These are phyloP conservation scores for Pythium rhizo-oryzae DNA, from an alignment of 352 stramenopile genomes.

Conservation along the genomic window DNA sequence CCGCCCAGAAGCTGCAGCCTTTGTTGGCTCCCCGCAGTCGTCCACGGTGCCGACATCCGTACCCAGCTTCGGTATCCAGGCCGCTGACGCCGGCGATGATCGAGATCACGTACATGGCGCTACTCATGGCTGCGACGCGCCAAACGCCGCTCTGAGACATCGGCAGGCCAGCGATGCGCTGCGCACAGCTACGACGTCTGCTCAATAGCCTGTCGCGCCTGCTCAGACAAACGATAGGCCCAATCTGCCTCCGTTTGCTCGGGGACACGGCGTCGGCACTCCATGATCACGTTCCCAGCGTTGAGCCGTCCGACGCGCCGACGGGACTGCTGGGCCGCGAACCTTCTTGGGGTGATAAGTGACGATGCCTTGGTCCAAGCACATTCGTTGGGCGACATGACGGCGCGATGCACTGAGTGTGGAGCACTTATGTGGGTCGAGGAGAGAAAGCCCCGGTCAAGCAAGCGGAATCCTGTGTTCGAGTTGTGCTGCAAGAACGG, in stretches of 20 bases:
- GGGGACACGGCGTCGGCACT: not conserved
- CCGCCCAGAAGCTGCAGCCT: slow-evolving; percentile 2
- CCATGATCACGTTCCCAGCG: not conserved
- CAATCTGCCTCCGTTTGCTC: too few relatives aligned
- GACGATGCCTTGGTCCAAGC: not conserved
- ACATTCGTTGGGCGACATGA: slow-evolving; percentile 4
- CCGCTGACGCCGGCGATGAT: too few relatives aligned
- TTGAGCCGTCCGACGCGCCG: not conserved
- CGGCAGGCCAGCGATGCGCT: not conserved
- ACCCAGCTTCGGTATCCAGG: not conserved
- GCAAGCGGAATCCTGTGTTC: slow-evolving; percentile 6
- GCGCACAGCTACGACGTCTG: not conserved
- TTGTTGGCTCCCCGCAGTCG: not conserved
- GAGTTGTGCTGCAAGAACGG: slow-evolving; percentile 21
- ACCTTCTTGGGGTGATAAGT: not conserved
- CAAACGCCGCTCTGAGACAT: not conserved
- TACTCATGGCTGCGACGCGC: too few relatives aligned
- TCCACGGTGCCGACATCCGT: not conserved
- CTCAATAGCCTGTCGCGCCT: too few relatives aligned
- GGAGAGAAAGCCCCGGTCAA: slow-evolving; percentile 15
- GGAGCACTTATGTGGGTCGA: slow-evolving; percentile 13
- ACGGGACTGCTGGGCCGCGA: not conserved
- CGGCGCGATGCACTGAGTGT: slow-evolving; percentile 1
- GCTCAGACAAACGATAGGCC: too few relatives aligned
- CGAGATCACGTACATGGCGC: too few relatives aligned